Evolutionary conservation across 176 grass and related monocot species (phyloP).

Genomic region (Eleusine coracana): DNA sequence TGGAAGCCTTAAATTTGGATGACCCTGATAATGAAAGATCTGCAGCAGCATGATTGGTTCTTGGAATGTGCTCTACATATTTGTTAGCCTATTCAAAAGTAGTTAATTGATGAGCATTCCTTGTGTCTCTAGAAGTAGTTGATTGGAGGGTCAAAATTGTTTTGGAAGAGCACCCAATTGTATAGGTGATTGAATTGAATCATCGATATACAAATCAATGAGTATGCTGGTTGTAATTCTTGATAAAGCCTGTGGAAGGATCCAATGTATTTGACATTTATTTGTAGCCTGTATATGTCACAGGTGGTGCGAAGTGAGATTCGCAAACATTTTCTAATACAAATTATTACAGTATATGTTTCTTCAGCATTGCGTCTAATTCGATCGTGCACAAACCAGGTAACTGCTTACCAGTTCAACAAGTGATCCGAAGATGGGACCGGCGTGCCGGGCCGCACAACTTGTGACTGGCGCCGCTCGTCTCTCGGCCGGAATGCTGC

Average conservation of each 20-base stretch:
- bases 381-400: not conserved
- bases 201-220: constrained; percentile 2
- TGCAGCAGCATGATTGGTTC: constrained; percentile 56
- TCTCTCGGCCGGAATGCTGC: no score
- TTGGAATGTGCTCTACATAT: not conserved
- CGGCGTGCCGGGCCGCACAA: no score
- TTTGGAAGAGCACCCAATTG: constrained; percentile 33
- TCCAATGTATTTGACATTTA: not conserved
- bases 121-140: constrained; percentile 27
- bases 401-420: not conserved
- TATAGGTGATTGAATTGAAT: constrained; percentile 44
- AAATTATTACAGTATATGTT: not conserved
- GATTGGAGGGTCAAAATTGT: constrained; percentile 22
- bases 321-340: not conserved
- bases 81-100: not conserved
- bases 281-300: not conserved
- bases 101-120: constrained; percentile 13
- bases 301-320: not conserved
- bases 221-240: constrained; percentile 19
- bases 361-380: not conserved
- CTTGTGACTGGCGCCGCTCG: no score
- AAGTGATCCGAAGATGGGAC: no score
- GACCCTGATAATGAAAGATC: constrained; percentile 62
- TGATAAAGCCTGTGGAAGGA: not conserved
- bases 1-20: constrained; percentile 76